phyloP scores from a whole-genome alignment of 108 stramenopile genomes.

The Parietichytrium sp. region DNA sequence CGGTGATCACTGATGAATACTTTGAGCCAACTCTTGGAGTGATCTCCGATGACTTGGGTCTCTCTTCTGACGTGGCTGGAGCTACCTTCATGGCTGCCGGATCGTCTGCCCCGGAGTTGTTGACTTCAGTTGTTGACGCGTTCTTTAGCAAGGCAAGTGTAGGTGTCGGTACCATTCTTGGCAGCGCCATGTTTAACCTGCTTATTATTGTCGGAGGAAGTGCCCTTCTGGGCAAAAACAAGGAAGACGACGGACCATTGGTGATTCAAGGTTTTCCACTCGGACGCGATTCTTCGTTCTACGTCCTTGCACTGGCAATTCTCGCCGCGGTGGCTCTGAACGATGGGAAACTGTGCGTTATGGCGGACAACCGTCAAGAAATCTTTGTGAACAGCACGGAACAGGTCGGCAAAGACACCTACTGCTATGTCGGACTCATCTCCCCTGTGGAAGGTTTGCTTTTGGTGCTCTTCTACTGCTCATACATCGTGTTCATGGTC shows the following conservation, averaged over 20 bases:
- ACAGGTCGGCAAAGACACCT: neutral
- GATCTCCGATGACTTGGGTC: neutral
- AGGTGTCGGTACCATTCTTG: conserved; percentile 72
- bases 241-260: neutral
- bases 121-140: conserved; percentile 63
- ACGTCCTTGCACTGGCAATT: conserved; percentile 35
- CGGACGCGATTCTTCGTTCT: conserved; percentile 52
- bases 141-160: conserved; percentile 76
- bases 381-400: conserved; percentile 3
- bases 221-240: conserved; percentile 40
- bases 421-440: conserved; percentile 4
- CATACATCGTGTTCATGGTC: conserved; percentile 41
- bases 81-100: conserved; percentile 55
- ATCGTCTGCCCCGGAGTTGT: conserved; percentile 49
- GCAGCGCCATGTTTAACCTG: conserved; percentile 77
- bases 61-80: conserved; percentile 43
- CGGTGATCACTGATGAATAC: conserved; percentile 50
- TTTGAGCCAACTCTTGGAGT: conserved; percentile 51
- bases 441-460: conserved; percentile 24
- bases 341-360: neutral
- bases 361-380: neutral
- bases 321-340: conserved; percentile 41
- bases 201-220: conserved; percentile 76
- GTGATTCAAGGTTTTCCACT: conserved; percentile 50
- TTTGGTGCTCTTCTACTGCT: conserved; percentile 29